Percentiles rank a stretch among this genome's conserved stretches.
phyloP scores from a whole-genome alignment of 2,329 filamentous ascomycete species.

The Blumeria hordei region DNA sequence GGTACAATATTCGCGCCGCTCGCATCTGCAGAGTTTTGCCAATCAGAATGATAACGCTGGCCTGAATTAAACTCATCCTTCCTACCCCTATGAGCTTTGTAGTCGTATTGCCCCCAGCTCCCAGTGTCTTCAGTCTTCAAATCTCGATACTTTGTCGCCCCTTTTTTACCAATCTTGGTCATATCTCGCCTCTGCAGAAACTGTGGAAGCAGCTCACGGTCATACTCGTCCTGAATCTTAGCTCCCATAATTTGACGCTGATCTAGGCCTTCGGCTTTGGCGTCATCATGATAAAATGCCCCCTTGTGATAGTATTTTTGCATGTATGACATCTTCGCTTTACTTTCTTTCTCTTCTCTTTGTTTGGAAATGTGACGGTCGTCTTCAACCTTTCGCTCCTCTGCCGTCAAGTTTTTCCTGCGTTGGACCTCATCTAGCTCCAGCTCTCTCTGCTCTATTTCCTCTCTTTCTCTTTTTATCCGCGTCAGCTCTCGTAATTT shows the following conservation, averaged over 20 bases:
- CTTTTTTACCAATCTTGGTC: conserved; percentile 82
- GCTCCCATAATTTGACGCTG: conserved; percentile 70
- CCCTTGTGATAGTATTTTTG: conserved; percentile 95
- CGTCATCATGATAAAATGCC: conserved; percentile 76
- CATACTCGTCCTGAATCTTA: conserved; percentile 62
- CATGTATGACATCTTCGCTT: conserved; percentile 71
- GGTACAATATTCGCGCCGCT: conserved; percentile 49
- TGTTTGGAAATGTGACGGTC: conserved; percentile 52
- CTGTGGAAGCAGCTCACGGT: conserved; percentile 65
- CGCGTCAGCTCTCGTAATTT: conserved; percentile 76
- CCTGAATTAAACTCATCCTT: conserved; percentile 25
- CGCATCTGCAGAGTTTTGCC: conserved; percentile 23
- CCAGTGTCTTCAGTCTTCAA: conserved; percentile 80
- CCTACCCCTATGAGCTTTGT: conserved; percentile 18
- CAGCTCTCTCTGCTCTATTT: conserved; percentile 60
- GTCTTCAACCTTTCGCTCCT: conserved; percentile 72
- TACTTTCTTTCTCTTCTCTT: conserved; percentile 24
- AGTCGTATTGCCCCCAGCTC: conserved; percentile 46
- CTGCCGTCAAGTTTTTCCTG: conserved; percentile 60
- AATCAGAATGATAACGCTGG: conserved; percentile 44
- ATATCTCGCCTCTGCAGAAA: conserved; percentile 84
- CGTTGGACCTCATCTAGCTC: conserved; percentile 80
- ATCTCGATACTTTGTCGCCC: conserved; percentile 73
- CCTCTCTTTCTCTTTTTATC: conserved; percentile 64
- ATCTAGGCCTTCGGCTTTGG: conserved; percentile 49